These are phyloP conservation scores for Stagonosporopsis rhizophila DNA, from an alignment of 2,329 filamentous ascomycete species.

Conservation along the genomic window DNA sequence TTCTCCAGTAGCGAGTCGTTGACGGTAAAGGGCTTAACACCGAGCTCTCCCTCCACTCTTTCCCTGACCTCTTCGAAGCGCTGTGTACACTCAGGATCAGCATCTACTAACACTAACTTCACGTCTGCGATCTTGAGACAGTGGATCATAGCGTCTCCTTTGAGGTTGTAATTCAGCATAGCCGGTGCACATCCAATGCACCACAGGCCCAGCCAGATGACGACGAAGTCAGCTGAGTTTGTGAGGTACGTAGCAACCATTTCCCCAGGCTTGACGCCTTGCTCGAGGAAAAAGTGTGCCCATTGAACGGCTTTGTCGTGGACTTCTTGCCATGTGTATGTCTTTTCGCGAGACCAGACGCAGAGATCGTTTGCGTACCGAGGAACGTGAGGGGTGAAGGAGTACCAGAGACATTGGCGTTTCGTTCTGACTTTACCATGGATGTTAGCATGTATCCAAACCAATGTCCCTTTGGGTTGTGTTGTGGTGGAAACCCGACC, in stretches of 20 bases:
- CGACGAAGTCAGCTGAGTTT: conserved; percentile 71
- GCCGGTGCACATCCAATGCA: conserved; percentile 72
- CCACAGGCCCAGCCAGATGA: conserved; percentile 70
- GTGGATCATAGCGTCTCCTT: conserved; percentile 67
- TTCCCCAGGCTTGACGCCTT: conserved; percentile 67
- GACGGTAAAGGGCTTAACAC: conserved; percentile 28
- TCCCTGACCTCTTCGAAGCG: conserved; percentile 28
- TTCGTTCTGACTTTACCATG: conserved; percentile 45
- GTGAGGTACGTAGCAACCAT: conserved; percentile 70
- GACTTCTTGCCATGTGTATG: conserved; percentile 44
- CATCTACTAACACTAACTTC: conserved; percentile 65
- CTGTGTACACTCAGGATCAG: conserved; percentile 46
- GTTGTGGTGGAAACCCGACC: background rate
- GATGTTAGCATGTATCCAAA: background rate
- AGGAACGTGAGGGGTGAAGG: conserved; percentile 31
- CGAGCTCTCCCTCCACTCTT: conserved; percentile 30
- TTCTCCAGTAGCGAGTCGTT: conserved; percentile 26
- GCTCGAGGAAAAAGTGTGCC: conserved; percentile 44
- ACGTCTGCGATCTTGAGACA: conserved; percentile 66
- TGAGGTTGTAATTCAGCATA: conserved; percentile 73
- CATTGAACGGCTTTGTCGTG: conserved; percentile 41
- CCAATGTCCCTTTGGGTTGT: background rate
- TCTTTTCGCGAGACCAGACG: conserved; percentile 70
- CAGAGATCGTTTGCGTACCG: conserved; percentile 57
- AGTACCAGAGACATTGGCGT: conserved; percentile 41